phyloP scores from a whole-genome alignment of 257 asterid genomes.

The Solanum bulbocastanum region DNA sequence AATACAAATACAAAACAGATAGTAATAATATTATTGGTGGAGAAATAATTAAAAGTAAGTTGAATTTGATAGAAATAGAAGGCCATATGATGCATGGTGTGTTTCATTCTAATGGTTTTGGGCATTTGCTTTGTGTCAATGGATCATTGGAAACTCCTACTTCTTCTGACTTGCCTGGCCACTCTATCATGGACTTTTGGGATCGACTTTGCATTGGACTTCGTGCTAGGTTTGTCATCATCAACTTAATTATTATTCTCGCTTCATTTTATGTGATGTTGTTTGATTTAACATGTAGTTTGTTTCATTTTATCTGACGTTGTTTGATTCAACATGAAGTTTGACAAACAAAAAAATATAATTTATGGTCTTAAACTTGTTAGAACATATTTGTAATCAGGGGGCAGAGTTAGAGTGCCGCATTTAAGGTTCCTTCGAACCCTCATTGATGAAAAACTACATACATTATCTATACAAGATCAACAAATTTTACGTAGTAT shows the following conservation, averaged over 20 bases:
- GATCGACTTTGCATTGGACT: slow-evolving; percentile 78
- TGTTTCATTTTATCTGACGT: accelerated
- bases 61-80: slow-evolving; percentile 44
- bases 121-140: slow-evolving; percentile 81
- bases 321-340: not conserved
- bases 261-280: accelerated
- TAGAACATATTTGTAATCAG: not conserved
- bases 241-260: not conserved
- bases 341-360: not conserved
- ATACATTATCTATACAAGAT: not conserved
- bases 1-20: not conserved
- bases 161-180: slow-evolving; percentile 57
- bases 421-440: not conserved
- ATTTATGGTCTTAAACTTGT: not conserved
- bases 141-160: slow-evolving; percentile 51
- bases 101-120: slow-evolving; percentile 88
- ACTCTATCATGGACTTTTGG: slow-evolving; percentile 92
- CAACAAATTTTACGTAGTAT: not conserved
- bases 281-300: not conserved
- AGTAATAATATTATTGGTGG: not conserved
- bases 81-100: slow-evolving; percentile 83
- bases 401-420: not conserved
- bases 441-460: not conserved
- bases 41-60: slow-evolving; percentile 14
- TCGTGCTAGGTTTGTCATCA: slow-evolving; percentile 60